phyloP scores from a whole-genome alignment of 2,329 filamentous ascomycete genomes.

The Aspergillus phoenicis region DNA sequence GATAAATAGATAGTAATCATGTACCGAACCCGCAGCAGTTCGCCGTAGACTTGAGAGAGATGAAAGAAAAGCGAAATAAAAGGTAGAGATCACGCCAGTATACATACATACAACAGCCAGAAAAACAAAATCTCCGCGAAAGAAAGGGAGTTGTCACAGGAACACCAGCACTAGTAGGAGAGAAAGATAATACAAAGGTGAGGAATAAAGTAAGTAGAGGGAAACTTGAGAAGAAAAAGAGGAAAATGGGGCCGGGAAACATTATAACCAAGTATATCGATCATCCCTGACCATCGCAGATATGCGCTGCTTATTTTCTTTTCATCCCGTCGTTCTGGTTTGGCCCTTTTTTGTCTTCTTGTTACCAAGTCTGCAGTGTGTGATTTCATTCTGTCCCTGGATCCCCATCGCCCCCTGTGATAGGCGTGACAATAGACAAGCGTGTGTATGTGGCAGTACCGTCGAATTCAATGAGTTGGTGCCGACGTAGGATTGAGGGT shows the following conservation, averaged over 20 bases:
- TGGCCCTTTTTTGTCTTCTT: background rate
- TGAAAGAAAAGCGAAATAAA: too few species aligned
- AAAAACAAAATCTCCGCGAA: constrained; percentile 2
- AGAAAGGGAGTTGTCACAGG: constrained; percentile 14
- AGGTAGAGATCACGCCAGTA: constrained; percentile 18
- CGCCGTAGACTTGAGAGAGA: constrained; percentile 14
- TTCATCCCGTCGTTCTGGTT: constrained; percentile 1
- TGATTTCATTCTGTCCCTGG: background rate
- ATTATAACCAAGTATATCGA: background rate
- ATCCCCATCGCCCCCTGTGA: background rate
- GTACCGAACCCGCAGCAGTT: constrained; percentile 4
- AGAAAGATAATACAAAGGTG: constrained; percentile 19
- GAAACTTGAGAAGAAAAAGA: constrained; percentile 15
- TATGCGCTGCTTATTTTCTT: constrained; percentile 1
- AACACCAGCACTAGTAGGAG: constrained; percentile 27
- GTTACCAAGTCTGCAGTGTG: background rate
- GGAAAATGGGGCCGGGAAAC: constrained; percentile 12
- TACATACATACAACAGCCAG: constrained; percentile 7
- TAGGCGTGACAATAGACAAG: background rate
- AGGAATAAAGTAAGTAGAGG: constrained; percentile 7
- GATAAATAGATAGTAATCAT: constrained; percentile 13
- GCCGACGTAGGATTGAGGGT: constrained; percentile 4
- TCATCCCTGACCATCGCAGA: background rate
- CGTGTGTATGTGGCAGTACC: background rate
- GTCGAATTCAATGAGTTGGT: background rate